These are phyloP conservation scores for Hemileccinum rubropunctum DNA, from an alignment of 768 basidiomycete genomes.

Conservation along the genomic window DNA sequence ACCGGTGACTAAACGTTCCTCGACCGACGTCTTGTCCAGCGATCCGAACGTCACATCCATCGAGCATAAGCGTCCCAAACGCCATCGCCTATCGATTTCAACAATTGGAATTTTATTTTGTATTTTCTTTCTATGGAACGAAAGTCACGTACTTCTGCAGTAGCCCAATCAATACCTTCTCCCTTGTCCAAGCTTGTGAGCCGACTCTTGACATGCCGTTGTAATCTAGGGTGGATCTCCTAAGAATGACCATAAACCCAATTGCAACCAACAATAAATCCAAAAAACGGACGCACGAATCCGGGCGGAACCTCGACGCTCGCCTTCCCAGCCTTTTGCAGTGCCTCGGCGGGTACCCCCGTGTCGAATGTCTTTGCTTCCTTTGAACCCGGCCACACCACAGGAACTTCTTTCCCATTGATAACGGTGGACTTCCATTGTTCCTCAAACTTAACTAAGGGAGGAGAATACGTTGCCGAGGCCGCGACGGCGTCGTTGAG, in stretches of 20 bases:
- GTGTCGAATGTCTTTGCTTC: conserved; percentile 64
- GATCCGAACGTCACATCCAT: conserved; percentile 81
- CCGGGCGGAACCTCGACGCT: conserved; percentile 58
- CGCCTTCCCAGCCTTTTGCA: conserved; percentile 60
- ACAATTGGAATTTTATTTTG: background rate
- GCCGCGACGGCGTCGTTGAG: conserved; percentile 62
- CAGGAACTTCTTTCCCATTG: conserved; percentile 15
- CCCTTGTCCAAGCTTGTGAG: conserved; percentile 66
- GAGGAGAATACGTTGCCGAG: conserved; percentile 46
- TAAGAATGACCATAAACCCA: conserved; percentile 29
- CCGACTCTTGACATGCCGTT: conserved; percentile 76
- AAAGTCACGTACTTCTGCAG: conserved; percentile 64
- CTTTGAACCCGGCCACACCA: conserved; percentile 57
- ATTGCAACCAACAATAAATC: background rate
- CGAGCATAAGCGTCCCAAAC: conserved; percentile 80
- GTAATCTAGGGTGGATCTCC: conserved; percentile 78
- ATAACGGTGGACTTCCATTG: conserved; percentile 54
- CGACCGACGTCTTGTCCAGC: conserved; percentile 93
- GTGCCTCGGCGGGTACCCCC: conserved; percentile 52
- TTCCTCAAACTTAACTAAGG: conserved; percentile 53
- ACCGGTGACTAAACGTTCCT: conserved; percentile 85
- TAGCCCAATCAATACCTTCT: conserved; percentile 83
- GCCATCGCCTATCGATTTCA: conserved; percentile 62
- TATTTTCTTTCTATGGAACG: background rate
- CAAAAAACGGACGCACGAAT: conserved; percentile 53